phyloP scores from a whole-genome alignment of 331 rosid species.

The Pyracantha coccinea region DNA sequence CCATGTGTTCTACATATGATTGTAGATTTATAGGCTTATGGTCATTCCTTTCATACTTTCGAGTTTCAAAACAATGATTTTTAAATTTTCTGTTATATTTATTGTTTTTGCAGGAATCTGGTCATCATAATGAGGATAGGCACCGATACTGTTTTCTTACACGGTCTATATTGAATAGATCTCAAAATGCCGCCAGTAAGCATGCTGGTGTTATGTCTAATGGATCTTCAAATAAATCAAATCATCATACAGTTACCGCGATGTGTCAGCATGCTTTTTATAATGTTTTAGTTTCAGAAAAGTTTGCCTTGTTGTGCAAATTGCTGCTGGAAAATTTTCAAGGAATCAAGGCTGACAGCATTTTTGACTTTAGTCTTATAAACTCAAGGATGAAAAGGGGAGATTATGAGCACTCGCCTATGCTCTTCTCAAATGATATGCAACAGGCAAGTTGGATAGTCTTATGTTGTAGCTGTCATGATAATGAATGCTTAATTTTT shows the following conservation, averaged over 20 bases:
- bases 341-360: conserved; percentile 62
- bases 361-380: conserved; percentile 61
- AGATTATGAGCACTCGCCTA: conserved; percentile 60
- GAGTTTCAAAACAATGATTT: neutral
- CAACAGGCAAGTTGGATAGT: conserved; percentile 54
- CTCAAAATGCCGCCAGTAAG: conserved; percentile 37
- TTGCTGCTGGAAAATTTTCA: conserved; percentile 54
- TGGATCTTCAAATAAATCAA: conserved; percentile 40
- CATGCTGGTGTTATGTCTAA: conserved; percentile 27
- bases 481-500: neutral
- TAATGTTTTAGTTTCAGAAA: conserved; percentile 55
- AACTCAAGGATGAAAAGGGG: conserved; percentile 68
- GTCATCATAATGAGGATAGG: conserved; percentile 31
- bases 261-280: conserved; percentile 46
- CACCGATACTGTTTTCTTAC: conserved; percentile 22
- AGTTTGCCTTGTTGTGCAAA: conserved; percentile 64
- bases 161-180: conserved; percentile 22
- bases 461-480: neutral
- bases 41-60: neutral
- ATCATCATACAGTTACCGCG: conserved; percentile 23
- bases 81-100: neutral
- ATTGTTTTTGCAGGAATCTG: conserved; percentile 36
- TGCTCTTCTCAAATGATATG: conserved; percentile 73
- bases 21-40: conserved; percentile 2
- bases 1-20: conserved; percentile 7